Evolutionary conservation across 768 basidiomycete genomes (phyloP).

Genomic region (Tubosaeta brunneosetosa): DNA sequence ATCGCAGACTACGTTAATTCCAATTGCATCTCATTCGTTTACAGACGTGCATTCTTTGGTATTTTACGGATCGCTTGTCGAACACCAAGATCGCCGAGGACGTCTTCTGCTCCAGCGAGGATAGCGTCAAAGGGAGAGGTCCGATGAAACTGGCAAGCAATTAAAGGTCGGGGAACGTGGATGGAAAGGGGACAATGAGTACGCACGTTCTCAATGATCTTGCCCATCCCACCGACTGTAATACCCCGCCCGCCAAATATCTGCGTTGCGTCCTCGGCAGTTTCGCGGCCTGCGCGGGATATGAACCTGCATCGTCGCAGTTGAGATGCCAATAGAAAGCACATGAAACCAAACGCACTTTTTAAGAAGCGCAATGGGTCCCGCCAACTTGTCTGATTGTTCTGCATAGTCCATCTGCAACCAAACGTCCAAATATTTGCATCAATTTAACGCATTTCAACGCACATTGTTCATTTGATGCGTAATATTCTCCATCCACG

Average conservation of each 20-base stretch:
- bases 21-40: conserved; percentile 8
- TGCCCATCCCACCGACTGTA: conserved; percentile 85
- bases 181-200: too few relatives aligned
- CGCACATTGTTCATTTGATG: conserved; percentile 87
- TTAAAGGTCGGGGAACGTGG: neutral
- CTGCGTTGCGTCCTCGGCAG: conserved; percentile 68
- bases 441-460: neutral
- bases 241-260: conserved; percentile 89
- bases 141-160: conserved; percentile 58
- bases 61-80: conserved; percentile 70
- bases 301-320: conserved; percentile 47
- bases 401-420: conserved; percentile 79
- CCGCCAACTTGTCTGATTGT: conserved; percentile 83
- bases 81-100: conserved; percentile 69
- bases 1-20: neutral
- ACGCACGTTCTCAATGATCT: conserved; percentile 73
- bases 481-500: conserved; percentile 87
- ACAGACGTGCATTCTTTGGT: conserved; percentile 47
- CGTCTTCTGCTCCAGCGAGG: conserved; percentile 75
- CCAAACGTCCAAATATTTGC: neutral
- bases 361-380: conserved; percentile 83
- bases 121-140: conserved; percentile 83
- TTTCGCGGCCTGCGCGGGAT: conserved; percentile 48
- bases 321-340: neutral
- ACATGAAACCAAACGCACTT: conserved; percentile 46